phyloP scores from a whole-genome alignment of 345 rosid genomes.

The Lagerstroemia speciosa region DNA sequence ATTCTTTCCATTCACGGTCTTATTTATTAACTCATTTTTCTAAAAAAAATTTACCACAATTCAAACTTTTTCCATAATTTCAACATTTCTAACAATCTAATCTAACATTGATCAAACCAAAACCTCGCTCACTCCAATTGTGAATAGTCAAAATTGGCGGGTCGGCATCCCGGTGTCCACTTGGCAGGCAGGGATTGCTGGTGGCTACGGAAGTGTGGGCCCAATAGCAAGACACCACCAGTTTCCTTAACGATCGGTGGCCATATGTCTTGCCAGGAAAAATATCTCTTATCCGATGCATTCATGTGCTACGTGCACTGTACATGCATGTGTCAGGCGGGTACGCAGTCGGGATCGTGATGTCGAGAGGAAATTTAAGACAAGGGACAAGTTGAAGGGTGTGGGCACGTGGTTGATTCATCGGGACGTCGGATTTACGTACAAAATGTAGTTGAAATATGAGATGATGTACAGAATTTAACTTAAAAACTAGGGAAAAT shows the following conservation, averaged over 20 bases:
- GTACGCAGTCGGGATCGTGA: not conserved
- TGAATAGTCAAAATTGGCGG: not conserved
- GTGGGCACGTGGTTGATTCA: conserved; percentile 2
- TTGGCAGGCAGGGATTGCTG: conserved; percentile 9
- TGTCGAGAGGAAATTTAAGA: not conserved
- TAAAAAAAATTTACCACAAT: too few relatives aligned
- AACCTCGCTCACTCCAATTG: too few relatives aligned
- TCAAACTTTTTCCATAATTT: too few relatives aligned
- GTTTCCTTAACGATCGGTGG: not conserved
- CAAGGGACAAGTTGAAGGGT: conserved; percentile 7
- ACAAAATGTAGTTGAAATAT: not conserved
- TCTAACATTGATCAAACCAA: too few relatives aligned
- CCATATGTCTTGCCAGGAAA: not conserved
- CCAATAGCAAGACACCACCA: too few relatives aligned
- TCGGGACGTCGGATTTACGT: not conserved
- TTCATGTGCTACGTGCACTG: not conserved
- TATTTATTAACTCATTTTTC: too few relatives aligned
- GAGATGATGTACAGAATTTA: too few relatives aligned
- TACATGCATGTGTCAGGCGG: not conserved
- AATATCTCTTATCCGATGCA: conserved; percentile 1
- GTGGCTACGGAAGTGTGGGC: not conserved
- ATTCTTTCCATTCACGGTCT: too few relatives aligned
- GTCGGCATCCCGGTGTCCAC: conserved; percentile 5
- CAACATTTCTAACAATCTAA: too few relatives aligned
- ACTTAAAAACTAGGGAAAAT: not conserved